Conservation (phyloP, 768 basidiomycete species). For the Hemileccinum rubropunctum region DNA sequence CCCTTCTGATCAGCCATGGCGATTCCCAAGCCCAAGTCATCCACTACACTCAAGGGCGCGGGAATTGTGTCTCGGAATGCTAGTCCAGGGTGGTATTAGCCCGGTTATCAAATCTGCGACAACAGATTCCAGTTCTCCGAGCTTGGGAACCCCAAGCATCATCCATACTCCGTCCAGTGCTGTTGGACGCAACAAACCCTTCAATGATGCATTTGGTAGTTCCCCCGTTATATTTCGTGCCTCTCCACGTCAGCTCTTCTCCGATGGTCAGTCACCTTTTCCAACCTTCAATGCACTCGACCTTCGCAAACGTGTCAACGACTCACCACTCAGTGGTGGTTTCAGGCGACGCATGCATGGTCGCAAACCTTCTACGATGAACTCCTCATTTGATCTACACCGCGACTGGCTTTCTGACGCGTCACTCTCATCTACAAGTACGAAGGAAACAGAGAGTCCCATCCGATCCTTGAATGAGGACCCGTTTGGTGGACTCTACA, state of each 20-base stretch:
- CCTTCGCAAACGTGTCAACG: constrained; percentile 38
- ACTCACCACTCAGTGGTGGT: constrained; percentile 44
- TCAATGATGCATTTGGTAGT: constrained; percentile 31
- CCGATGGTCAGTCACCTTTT: constrained; percentile 34
- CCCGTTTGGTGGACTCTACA: constrained; percentile 48
- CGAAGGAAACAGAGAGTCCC: constrained; percentile 23
- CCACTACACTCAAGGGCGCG: constrained; percentile 64
- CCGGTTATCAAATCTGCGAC: constrained; percentile 39
- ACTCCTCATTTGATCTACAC: constrained; percentile 21
- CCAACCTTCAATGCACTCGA: constrained; percentile 29
- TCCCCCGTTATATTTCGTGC: constrained; percentile 41
- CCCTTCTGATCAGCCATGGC: constrained; percentile 80
- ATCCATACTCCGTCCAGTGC: constrained; percentile 30
- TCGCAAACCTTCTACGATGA: constrained; percentile 31
- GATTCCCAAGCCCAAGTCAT: constrained; percentile 76
- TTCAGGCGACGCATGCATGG: constrained; percentile 28
- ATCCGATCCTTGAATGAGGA: constrained; percentile 35
- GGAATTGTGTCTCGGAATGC: constrained; percentile 64
- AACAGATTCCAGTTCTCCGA: constrained; percentile 30
- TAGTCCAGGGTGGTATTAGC: constrained; percentile 52
- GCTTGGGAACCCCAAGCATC: constrained; percentile 27
- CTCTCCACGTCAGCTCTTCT: constrained; percentile 41
- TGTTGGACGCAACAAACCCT: constrained; percentile 23
- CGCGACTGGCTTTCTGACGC: constrained; percentile 31
- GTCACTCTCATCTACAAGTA: constrained; percentile 26